A percentile compares a stretch with the other conserved stretches of the same genome.
Conservation (phyloP, 2,329 filamentous ascomycete species). For the Metarhizium humberi region DNA sequence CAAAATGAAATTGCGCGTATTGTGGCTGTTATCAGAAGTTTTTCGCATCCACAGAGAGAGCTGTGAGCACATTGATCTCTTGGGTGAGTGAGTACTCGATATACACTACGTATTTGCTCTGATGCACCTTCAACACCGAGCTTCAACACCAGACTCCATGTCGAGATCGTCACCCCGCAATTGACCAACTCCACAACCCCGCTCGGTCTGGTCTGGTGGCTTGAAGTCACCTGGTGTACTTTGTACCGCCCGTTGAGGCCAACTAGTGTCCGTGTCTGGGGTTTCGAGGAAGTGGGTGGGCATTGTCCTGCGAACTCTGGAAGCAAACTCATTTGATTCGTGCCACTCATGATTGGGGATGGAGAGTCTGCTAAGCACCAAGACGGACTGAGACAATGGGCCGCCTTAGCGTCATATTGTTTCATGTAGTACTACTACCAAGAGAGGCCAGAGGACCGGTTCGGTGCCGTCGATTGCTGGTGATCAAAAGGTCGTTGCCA, state of each 20-base stretch:
- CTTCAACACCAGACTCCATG: not conserved
- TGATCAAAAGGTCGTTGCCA: no score
- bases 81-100: no score
- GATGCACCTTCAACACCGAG: no score
- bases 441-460: no score
- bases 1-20: not conserved
- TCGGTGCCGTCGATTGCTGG: no score
- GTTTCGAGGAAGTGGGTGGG: not conserved
- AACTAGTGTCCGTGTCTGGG: not conserved
- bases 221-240: conserved; percentile 8
- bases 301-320: not conserved
- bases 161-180: conserved; percentile 7
- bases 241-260: not conserved
- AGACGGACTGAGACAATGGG: not conserved
- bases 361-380: not conserved
- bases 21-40: not conserved
- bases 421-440: not conserved
- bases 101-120: no score
- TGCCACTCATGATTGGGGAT: not conserved
- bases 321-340: not conserved
- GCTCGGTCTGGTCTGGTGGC: conserved; percentile 8
- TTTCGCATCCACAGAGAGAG: not conserved
- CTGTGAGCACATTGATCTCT: not conserved
- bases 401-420: not conserved
- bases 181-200: conserved; percentile 7